Percentiles rank a stretch among this genome's conserved stretches.
Conservation (phyloP, 2,329 filamentous ascomycete genomes). For the Leptodontidium sp. region DNA sequence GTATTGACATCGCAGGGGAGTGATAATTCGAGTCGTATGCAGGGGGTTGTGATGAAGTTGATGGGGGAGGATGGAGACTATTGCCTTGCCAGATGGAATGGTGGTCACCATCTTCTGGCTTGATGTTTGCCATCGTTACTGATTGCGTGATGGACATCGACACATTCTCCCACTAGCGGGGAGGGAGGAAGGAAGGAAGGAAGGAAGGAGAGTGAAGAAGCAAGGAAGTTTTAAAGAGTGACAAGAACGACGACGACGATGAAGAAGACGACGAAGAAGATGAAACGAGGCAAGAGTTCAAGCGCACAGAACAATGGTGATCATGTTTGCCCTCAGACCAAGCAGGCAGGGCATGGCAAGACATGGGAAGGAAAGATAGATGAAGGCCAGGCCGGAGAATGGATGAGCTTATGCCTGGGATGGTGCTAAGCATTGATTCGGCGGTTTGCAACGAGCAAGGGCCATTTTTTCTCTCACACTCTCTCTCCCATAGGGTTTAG, state of each 20-base stretch:
- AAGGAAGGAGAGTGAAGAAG: not conserved
- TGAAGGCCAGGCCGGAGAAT: slow-evolving; percentile 41
- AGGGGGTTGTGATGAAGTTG: slow-evolving; percentile 38
- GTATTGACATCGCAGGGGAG: slow-evolving; percentile 36
- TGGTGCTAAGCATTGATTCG: slow-evolving; percentile 45
- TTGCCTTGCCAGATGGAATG: slow-evolving; percentile 46
- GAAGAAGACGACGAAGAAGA: not conserved
- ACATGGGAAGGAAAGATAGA: slow-evolving; percentile 39
- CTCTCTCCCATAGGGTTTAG: slow-evolving; percentile 20
- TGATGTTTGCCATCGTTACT: slow-evolving; percentile 46
- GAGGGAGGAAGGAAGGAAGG: not conserved
- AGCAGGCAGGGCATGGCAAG: slow-evolving; percentile 31
- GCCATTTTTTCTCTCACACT: slow-evolving; percentile 25
- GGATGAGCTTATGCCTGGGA: slow-evolving; percentile 42
- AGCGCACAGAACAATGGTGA: slow-evolving; percentile 37
- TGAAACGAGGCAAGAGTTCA: slow-evolving; percentile 24
- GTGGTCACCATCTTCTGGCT: slow-evolving; percentile 46
- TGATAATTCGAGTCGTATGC: slow-evolving; percentile 42
- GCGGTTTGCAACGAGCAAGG: slow-evolving; percentile 35
- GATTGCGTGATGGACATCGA: slow-evolving; percentile 46
- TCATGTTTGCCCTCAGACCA: slow-evolving; percentile 38
- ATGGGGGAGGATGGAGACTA: slow-evolving; percentile 40
- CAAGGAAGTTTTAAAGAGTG: slow-evolving; percentile 33
- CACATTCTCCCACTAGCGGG: slow-evolving; percentile 36
- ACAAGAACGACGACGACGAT: slow-evolving; percentile 13